phyloP scores from a whole-genome alignment of 2,329 filamentous ascomycete genomes.

The Botrytis fragariae region DNA sequence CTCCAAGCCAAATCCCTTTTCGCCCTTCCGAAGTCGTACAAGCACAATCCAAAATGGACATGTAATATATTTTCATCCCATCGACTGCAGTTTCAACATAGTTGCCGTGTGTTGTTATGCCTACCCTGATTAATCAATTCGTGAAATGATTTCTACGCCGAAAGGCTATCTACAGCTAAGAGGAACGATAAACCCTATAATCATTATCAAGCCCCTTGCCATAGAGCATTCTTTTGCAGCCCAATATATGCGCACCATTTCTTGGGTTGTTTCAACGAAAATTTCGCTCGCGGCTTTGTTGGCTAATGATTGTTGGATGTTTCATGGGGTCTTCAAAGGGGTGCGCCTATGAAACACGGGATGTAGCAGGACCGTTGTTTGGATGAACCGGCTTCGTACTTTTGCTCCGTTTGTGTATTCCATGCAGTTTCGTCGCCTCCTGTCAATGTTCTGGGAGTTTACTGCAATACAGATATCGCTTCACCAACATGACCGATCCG shows the following conservation, averaged over 20 bases:
- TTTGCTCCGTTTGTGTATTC: not conserved
- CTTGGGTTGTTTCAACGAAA: conserved; percentile 4
- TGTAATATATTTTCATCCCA: not conserved
- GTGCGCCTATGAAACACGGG: conserved; percentile 7
- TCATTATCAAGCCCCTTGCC: not conserved
- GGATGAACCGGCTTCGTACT: conserved; percentile 12
- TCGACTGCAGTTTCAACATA: not conserved
- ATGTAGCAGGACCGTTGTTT: conserved; percentile 14
- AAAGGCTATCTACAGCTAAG: not conserved
- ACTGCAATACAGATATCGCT: not conserved
- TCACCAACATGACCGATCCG: not conserved
- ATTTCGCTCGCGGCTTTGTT: not conserved
- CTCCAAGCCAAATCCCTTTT: not conserved
- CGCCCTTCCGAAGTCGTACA: not conserved
- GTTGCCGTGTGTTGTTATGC: not conserved
- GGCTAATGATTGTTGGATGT: conserved; percentile 10
- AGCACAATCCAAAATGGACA: not conserved
- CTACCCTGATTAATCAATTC: not conserved
- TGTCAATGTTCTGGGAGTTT: not conserved
- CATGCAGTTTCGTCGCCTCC: not conserved
- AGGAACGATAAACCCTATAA: not conserved
- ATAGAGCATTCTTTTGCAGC: not conserved
- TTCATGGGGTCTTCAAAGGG: conserved; percentile 6
- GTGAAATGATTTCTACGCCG: not conserved
- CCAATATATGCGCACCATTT: not conserved